A percentile compares a stretch with the other conserved stretches of the same genome.
Conservation (phyloP, 2,329 filamentous ascomycete genomes). For the Beauveria sp. region DNA sequence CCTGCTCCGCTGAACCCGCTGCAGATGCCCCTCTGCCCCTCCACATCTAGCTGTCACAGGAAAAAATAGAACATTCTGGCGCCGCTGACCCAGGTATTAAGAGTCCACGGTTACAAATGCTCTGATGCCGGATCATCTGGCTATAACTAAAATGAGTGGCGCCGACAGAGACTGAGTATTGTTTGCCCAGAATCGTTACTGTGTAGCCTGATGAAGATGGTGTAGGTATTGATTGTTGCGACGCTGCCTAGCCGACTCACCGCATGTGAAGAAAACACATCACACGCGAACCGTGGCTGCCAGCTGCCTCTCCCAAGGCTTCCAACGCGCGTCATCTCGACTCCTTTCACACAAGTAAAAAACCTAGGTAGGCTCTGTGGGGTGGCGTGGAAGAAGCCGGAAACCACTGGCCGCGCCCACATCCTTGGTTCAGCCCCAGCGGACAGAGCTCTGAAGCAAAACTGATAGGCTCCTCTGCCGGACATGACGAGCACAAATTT, state of each 20-base stretch:
- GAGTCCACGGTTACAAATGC: neutral
- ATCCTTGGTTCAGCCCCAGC: constrained; percentile 2
- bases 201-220: no score
- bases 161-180: neutral
- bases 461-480: constrained; percentile 2
- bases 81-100: neutral
- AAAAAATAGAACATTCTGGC: constrained; percentile 8
- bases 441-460: neutral
- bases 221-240: no score
- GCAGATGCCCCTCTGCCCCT: neutral
- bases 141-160: constrained; percentile 3
- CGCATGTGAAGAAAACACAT: no score
- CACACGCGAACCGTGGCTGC: neutral
- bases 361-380: neutral
- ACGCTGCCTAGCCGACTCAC: neutral
- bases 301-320: neutral
- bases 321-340: no score
- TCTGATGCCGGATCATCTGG: neutral
- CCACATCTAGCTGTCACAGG: neutral
- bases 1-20: neutral
- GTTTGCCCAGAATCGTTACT: neutral
- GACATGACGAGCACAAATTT: constrained; percentile 1
- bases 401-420: constrained; percentile 4
- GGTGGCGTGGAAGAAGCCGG: constrained; percentile 12
- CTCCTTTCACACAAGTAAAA: neutral